A percentile compares a stretch with the other conserved stretches of the same genome.
Conservation (phyloP, 352 stramenopile species). For the Elongisporangium senticosum region DNA sequence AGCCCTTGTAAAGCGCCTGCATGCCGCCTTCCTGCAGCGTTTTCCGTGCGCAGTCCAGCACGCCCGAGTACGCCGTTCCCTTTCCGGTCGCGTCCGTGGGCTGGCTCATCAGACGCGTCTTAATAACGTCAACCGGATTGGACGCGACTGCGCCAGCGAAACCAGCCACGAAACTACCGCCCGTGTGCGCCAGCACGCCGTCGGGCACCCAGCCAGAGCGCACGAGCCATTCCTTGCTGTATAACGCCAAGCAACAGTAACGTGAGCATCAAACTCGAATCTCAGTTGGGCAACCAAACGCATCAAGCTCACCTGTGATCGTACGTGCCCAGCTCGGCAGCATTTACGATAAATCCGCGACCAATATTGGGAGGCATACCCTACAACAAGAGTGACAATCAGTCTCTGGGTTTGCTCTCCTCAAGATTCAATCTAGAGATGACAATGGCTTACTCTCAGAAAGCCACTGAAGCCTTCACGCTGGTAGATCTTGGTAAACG, state of each 20-base stretch:
- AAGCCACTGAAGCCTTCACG: conserved; percentile 70
- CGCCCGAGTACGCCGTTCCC: conserved; percentile 58
- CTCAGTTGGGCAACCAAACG: not conserved
- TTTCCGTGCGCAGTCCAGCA: conserved; percentile 63
- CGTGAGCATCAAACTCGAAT: not conserved
- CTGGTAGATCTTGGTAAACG: conserved; percentile 67
- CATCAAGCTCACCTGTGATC: conserved; percentile 44
- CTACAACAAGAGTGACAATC: conserved; percentile 3
- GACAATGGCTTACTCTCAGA: conserved; percentile 23
- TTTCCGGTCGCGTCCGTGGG: conserved; percentile 47
- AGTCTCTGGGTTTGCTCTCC: not conserved
- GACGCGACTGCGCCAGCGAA: conserved; percentile 69
- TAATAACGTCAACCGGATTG: conserved; percentile 84
- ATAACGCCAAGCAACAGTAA: not conserved
- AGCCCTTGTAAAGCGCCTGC: conserved; percentile 80
- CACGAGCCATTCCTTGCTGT: conserved; percentile 67
- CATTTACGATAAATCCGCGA: conserved; percentile 84
- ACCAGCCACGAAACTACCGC: conserved; percentile 67
- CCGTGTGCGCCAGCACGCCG: conserved; percentile 64
- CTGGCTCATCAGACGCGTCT: conserved; percentile 81
- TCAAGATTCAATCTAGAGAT: not conserved
- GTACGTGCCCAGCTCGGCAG: conserved; percentile 80
- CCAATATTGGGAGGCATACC: conserved; percentile 85
- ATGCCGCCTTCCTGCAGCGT: conserved; percentile 65
- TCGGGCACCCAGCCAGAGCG: conserved; percentile 54